A percentile compares a stretch with the other conserved stretches of the same genome.
phyloP scores from a whole-genome alignment of 2,329 filamentous ascomycete species.

The Helminthosporium solani region DNA sequence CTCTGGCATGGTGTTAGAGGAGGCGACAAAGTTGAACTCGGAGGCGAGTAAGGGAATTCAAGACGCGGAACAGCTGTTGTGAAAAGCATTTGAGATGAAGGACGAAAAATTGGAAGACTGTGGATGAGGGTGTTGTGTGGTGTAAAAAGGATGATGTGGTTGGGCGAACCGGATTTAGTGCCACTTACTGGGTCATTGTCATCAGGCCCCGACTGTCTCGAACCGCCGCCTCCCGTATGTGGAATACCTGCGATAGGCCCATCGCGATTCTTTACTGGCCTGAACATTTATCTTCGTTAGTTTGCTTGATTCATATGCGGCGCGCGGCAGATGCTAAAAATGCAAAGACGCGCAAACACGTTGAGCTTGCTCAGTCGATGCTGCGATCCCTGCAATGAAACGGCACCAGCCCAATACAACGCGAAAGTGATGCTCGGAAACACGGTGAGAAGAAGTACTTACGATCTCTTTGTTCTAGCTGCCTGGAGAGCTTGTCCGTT shows the following conservation, averaged over 20 bases:
- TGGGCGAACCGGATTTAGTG: conserved; percentile 46
- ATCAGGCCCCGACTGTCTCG: conserved; percentile 61
- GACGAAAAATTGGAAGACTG: conserved; percentile 26
- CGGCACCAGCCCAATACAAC: conserved; percentile 17
- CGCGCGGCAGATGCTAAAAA: conserved; percentile 14
- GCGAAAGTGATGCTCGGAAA: conserved; percentile 12
- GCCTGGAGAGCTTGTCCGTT: conserved; percentile 29
- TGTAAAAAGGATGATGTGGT: conserved; percentile 42
- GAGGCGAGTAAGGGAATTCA: conserved; percentile 39
- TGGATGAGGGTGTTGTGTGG: conserved; percentile 33
- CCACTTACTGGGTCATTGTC: conserved; percentile 56
- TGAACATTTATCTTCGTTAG: conserved; percentile 45
- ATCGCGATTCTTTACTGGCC: conserved; percentile 74
- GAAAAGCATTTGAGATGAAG: conserved; percentile 37
- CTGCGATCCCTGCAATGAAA: conserved; percentile 26
- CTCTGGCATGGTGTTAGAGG: conserved; percentile 45
- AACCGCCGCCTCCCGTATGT: conserved; percentile 57
- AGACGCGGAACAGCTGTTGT: conserved; percentile 26
- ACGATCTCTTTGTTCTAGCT: conserved; percentile 42
- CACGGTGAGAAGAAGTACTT: conserved; percentile 23
- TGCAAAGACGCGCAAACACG: conserved; percentile 36
- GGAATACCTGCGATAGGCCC: conserved; percentile 69
- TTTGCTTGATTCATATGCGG: conserved; percentile 25
- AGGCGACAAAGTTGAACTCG: conserved; percentile 36
- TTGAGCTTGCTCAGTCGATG: conserved; percentile 36